Evolutionary conservation across 108 stramenopile genomes (phyloP).

Genomic region (Cylindrotheca fusiformis): DNA sequence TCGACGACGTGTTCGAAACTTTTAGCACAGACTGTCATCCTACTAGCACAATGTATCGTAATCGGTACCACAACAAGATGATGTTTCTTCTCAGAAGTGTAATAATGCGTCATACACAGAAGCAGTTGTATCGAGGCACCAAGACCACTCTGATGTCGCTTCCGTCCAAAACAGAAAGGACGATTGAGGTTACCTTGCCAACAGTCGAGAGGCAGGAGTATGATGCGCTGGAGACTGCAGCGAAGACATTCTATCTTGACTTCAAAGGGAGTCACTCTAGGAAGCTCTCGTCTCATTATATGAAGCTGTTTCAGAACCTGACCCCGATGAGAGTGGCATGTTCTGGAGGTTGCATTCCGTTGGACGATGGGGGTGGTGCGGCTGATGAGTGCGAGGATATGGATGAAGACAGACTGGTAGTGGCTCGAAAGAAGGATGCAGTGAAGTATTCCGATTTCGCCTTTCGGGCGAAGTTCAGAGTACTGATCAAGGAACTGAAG

Average conservation of each 20-base stretch:
- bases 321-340: slow-evolving; percentile 39
- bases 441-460: slow-evolving; percentile 12
- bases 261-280: slow-evolving; percentile 15
- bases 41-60: not conserved
- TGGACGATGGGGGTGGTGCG: not conserved
- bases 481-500: slow-evolving; percentile 33
- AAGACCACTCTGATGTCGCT: slow-evolving; percentile 32
- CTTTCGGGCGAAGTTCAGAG: slow-evolving; percentile 29
- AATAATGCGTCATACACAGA: slow-evolving; percentile 41
- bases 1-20: slow-evolving; percentile 23
- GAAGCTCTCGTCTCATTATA: slow-evolving; percentile 16
- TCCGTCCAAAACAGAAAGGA: slow-evolving; percentile 24
- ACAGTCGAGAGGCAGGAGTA: slow-evolving; percentile 30
- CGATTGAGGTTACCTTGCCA: slow-evolving; percentile 15
- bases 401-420: slow-evolving; percentile 8
- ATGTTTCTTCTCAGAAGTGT: slow-evolving; percentile 31
- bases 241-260: slow-evolving; percentile 16
- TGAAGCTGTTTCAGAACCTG: slow-evolving; percentile 17
- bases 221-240: slow-evolving; percentile 21
- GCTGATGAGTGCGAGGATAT: not conserved
- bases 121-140: slow-evolving; percentile 36
- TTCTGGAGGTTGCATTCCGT: slow-evolving; percentile 37
- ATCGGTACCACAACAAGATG: slow-evolving; percentile 8
- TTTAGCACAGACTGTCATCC: not conserved
- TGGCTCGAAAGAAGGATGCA: not conserved